Evolutionary conservation across 2,329 filamentous ascomycete species (phyloP).

Genomic region (Ophiocordyceps camponoti-saundersi): DNA sequence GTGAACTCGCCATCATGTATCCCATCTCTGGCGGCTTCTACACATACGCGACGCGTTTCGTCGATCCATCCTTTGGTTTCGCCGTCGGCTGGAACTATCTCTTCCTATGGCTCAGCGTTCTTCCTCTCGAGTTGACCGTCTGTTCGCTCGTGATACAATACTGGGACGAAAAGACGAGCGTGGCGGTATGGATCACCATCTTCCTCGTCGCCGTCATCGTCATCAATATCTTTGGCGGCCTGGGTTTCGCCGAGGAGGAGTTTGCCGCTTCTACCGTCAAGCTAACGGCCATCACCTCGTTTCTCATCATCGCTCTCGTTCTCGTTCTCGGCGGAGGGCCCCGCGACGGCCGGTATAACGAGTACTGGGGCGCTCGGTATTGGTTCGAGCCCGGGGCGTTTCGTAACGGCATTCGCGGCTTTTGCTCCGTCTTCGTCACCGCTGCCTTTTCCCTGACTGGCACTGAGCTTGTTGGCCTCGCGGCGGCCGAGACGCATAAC

Average conservation of each 20-base stretch:
- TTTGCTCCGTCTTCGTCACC: conserved; percentile 53
- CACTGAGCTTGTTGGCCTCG: conserved; percentile 52
- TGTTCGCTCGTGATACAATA: conserved; percentile 31
- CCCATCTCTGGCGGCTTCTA: conserved; percentile 48
- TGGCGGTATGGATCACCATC: conserved; percentile 34
- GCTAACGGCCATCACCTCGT: conserved; percentile 37
- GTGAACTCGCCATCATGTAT: conserved; percentile 44
- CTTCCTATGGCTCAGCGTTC: conserved; percentile 31
- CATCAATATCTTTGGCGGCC: conserved; percentile 37
- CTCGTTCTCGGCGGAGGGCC: conserved; percentile 42
- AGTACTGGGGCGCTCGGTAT: conserved; percentile 25
- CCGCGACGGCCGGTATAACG: conserved; percentile 19
- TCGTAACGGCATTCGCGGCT: conserved; percentile 52
- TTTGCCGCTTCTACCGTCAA: conserved; percentile 39
- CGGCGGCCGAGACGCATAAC: conserved; percentile 50
- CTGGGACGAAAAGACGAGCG: conserved; percentile 28
- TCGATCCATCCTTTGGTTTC: conserved; percentile 43
- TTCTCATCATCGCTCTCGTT: conserved; percentile 43
- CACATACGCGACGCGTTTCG: conserved; percentile 42
- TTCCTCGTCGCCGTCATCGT: conserved; percentile 31
- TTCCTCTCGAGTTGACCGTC: conserved; percentile 33
- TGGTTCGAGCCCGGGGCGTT: conserved; percentile 34
- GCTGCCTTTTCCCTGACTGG: conserved; percentile 53
- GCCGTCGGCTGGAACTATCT: conserved; percentile 30
- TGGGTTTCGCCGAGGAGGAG: conserved; percentile 37